Evolutionary conservation across 768 basidiomycete species (phyloP).

Genomic region (Heimioporus sp.): DNA sequence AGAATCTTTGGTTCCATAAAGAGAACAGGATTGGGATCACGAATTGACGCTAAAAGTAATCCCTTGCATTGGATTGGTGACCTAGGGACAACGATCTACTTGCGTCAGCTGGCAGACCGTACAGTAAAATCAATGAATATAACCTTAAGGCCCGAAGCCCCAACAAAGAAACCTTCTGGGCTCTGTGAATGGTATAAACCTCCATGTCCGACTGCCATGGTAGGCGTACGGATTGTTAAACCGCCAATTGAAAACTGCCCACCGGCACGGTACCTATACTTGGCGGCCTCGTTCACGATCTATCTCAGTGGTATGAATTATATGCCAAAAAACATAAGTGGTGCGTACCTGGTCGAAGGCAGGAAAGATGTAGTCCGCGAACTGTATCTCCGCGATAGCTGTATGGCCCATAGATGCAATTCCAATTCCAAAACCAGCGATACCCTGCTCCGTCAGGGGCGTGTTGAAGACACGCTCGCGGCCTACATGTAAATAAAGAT

Average conservation of each 20-base stretch:
- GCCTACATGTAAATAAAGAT: constrained; percentile 42
- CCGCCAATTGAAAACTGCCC: constrained; percentile 81
- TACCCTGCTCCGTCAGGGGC: constrained; percentile 89
- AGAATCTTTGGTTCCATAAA: constrained; percentile 96
- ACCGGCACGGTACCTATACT: constrained; percentile 87
- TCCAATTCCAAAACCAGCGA: constrained; percentile 93
- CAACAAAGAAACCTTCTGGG: constrained; percentile 93
- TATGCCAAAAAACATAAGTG: not conserved
- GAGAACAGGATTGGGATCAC: constrained; percentile 91
- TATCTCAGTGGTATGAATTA: constrained; percentile 27
- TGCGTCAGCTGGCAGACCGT: not conserved
- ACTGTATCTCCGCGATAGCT: constrained; percentile 92
- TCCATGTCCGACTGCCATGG: constrained; percentile 92
- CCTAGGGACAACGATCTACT: constrained; percentile 80
- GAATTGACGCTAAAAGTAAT: constrained; percentile 77
- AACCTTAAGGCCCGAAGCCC: constrained; percentile 86
- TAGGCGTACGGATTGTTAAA: constrained; percentile 80
- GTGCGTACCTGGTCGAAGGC: constrained; percentile 86
- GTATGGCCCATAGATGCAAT: constrained; percentile 91
- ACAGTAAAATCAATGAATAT: not conserved
- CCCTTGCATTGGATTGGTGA: constrained; percentile 97
- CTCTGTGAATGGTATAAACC: constrained; percentile 94
- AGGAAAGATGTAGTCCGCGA: constrained; percentile 88
- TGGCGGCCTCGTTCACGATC: constrained; percentile 95
- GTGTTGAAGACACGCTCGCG: constrained; percentile 95